These are phyloP conservation scores for Rhizopus sp. DNA, from an alignment of 371 early-diverging fungal genomes.

Conservation along the genomic window DNA sequence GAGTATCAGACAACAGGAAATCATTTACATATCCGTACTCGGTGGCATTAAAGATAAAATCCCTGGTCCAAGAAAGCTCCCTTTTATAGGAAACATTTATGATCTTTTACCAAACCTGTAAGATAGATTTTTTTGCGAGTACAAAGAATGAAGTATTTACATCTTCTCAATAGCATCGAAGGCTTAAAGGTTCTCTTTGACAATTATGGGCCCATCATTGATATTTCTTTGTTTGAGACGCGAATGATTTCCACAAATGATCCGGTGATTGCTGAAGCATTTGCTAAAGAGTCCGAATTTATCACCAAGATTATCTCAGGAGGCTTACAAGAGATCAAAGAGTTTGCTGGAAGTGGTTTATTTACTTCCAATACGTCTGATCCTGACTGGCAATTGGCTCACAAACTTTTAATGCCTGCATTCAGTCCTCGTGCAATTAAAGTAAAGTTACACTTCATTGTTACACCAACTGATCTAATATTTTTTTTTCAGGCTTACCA, in stretches of 20 bases:
- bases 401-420: constrained; percentile 61
- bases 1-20: no score
- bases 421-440: constrained; percentile 46
- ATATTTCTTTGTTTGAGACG: constrained; percentile 27
- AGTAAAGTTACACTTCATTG: constrained; percentile 1
- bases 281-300: constrained; percentile 40
- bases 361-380: constrained; percentile 50
- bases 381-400: constrained; percentile 52
- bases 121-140: constrained; percentile 2
- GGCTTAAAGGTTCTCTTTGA: constrained; percentile 29
- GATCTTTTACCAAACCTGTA: constrained; percentile 40
- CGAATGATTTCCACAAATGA: constrained; percentile 31
- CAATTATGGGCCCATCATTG: constrained; percentile 32
- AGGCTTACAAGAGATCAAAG: constrained; percentile 35
- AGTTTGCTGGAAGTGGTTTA: constrained; percentile 41
- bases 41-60: constrained; percentile 1
- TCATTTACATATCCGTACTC: no score
- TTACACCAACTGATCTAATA: not conserved
- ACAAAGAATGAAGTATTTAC: not conserved
- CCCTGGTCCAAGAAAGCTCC: constrained; percentile 32
- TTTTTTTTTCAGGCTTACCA: constrained; percentile 36
- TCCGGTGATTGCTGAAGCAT: constrained; percentile 37
- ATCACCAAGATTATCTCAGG: constrained; percentile 40
- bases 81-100: constrained; percentile 38
- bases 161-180: constrained; percentile 17